Base-by-base conservation (phyloP, 2,329 filamentous ascomycete genomes). In the Talaromyces sp. region DNA sequence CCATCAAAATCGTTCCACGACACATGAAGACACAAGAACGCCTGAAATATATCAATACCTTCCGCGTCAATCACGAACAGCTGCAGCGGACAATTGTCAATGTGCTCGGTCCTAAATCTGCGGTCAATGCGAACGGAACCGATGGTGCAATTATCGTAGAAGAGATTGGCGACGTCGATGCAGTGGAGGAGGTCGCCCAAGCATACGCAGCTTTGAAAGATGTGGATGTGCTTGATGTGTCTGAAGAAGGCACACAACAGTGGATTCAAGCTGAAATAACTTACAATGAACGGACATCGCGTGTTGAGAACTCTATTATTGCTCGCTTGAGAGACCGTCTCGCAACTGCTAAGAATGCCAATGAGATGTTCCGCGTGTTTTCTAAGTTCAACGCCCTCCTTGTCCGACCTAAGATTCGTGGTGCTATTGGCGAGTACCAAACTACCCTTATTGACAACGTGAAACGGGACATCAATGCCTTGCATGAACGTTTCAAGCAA, bases 361-460 rank as follows among this genome's bases (percentile, higher is more conserved):
- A 96, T 75, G 96, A 99, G 79, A 99, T 99, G 95, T 99, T 99
- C 78, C 91, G 96, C 63, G 95, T 99, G 67, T 99, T 99, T 77
- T 98, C 95, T 62, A 98, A 98, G 76, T 99, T 99, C 86, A 99
- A 99, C 75, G 95, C 95, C 1, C 88, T 99, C 35, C 96, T 99
- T 71, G 94, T 99, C 64, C 89, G 95, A 66, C 95, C 95, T n/a
- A 99, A 99, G 84, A 98, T 99, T 80, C 90, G 95, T 69, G 93
- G 96, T 70, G 96, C 95, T 63, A 99, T 99, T 73, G 91, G 93
- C 50, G 94, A 99, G 80, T 99, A 99, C 76, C 95, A 99, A 78
- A 95, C 94, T 4, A 93, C 97, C 78, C 88, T 99, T 39, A 97
- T 99, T 76, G 93, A 97, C 72, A 97, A 96, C 71, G 95, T 99